Evolutionary conservation across 306 rosid genomes (phyloP).

Genomic region (Dicorynia guianensis): DNA sequence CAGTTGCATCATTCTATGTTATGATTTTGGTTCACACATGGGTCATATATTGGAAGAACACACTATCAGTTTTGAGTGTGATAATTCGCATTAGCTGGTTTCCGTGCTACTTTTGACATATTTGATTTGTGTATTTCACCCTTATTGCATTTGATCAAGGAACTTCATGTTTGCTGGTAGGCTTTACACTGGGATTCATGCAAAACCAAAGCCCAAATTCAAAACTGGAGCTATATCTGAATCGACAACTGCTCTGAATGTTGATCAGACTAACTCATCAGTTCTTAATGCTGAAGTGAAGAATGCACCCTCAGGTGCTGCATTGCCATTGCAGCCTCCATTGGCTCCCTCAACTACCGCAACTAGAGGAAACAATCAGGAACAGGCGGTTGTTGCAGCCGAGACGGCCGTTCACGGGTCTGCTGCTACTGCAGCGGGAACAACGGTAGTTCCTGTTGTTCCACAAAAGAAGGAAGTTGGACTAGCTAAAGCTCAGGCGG

Average conservation of each 20-base stretch:
- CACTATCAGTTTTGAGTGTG: background rate
- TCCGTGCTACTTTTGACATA: conserved; percentile 1
- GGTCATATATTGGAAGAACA: background rate
- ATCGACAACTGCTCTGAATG: conserved; percentile 90
- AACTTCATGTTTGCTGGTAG: conserved; percentile 52
- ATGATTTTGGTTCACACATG: background rate
- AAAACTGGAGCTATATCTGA: conserved; percentile 92
- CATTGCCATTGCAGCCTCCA: conserved; percentile 58
- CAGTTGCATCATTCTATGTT: background rate
- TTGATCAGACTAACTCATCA: conserved; percentile 74
- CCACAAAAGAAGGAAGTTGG: conserved; percentile 68
- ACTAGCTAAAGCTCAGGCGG: conserved; percentile 68
- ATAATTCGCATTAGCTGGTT: background rate
- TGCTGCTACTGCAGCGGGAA: conserved; percentile 39
- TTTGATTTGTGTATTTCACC: background rate
- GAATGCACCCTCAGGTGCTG: conserved; percentile 52
- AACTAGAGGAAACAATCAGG: conserved; percentile 63
- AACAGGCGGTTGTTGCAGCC: conserved; percentile 48
- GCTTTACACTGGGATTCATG: conserved; percentile 92
- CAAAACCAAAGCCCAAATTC: conserved; percentile 90
- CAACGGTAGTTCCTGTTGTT: conserved; percentile 40
- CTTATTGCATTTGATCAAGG: background rate
- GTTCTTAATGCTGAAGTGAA: conserved; percentile 67
- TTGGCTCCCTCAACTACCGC: conserved; percentile 47
- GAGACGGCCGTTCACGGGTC: conserved; percentile 55